A percentile compares a stretch with the other conserved stretches of the same genome.
Conservation (phyloP, 257 asterid species). For the Solanum lycopersicoides region DNA sequence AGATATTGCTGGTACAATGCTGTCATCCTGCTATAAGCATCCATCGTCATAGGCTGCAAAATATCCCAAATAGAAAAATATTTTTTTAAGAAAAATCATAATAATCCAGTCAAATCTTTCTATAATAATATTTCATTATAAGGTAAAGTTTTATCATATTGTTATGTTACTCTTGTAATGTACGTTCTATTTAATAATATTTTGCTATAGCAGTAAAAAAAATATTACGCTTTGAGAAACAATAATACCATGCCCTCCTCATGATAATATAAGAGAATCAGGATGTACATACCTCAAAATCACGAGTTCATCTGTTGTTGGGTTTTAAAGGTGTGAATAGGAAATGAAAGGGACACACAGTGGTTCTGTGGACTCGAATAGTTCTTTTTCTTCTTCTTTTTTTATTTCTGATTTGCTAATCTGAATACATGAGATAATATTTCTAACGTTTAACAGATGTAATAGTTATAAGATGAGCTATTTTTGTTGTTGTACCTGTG, state of each 20-base stretch:
- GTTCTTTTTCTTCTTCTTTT: too few species aligned
- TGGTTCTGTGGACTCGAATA: too few species aligned
- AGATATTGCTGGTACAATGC: neutral
- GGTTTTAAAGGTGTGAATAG: too few species aligned
- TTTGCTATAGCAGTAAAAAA: neutral
- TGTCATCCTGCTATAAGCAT: neutral
- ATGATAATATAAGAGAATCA: neutral
- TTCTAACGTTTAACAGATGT: neutral
- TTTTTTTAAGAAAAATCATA: neutral
- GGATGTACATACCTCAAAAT: neutral
- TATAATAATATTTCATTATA: neutral
- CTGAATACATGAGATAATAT: too few species aligned
- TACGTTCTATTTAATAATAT: too few species aligned
- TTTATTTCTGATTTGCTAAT: too few species aligned
- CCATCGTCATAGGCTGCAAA: neutral
- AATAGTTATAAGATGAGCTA: neutral
- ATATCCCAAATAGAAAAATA: neutral
- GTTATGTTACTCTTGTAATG: neutral
- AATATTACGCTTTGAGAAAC: too few species aligned
- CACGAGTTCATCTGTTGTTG: neutral
- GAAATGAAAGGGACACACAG: too few species aligned
- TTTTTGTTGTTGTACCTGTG: conserved; percentile 29
- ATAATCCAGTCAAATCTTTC: neutral
- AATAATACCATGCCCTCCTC: neutral
- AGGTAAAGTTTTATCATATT: neutral